Base-by-base conservation (phyloP, 768 basidiomycete species). In the Pilatotrama ljubarskyi region DNA sequence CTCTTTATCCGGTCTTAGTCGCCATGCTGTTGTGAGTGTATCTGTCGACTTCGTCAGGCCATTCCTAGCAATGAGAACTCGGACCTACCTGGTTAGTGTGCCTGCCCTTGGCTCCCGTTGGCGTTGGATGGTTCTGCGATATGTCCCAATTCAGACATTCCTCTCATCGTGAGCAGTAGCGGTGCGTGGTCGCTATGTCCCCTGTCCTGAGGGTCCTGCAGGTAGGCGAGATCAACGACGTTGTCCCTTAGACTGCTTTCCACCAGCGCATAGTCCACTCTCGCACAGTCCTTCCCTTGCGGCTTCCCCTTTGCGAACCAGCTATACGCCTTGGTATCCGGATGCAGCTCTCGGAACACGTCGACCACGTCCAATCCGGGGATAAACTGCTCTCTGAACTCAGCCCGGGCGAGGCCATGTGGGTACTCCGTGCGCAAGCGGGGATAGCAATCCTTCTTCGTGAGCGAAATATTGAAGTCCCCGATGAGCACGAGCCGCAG, bases 261-360 rank as follows among this genome's bases (percentile, higher is more conserved):
- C 37, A 68, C 62, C 13, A 71, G 60, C 13, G 65, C 66, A 37
- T 68, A 69, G 58, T 69, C 68, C 11, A 70, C 69, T 17, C 69
- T 47, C 2, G 68, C 64, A 26, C 64, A 64, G 47, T 70, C 69
- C 37, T 59, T 40, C 4, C 67, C 66, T 32, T 68, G 65, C 13
- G 64, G 68, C 51, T 66, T 70, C 6, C 68, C 66, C 54, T 66
- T 68, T 43, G 66, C 68, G 38, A 66, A 70, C 69, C 68, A 69
- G 54, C 69, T 70, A 44, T 65, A 70, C 8, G 57, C 61, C 32
- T 46, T 55, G 49, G 20, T 47, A 32, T 66, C 51, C 11, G 66
- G 66, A 29, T 67, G 63, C 51, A 59, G 22, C 26, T 59, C 53
- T 13, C 69, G 64, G 50, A 65, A 68, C 37, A 66, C 55, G 38